phyloP scores from a whole-genome alignment of 2,329 filamentous ascomycete genomes.

The Fusarium redolens region DNA sequence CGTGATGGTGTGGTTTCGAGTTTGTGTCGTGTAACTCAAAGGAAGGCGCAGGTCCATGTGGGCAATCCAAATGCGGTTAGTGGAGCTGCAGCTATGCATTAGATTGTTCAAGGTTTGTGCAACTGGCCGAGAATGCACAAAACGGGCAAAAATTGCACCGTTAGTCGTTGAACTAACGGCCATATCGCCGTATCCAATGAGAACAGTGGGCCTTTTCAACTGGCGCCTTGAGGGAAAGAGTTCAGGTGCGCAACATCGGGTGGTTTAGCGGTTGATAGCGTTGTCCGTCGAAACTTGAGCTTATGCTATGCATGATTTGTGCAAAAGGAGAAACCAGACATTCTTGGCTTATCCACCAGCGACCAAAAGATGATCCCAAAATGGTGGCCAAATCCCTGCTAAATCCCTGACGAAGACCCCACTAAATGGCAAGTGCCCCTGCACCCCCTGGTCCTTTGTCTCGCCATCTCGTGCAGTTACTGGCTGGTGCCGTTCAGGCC shows the following conservation, averaged over 20 bases:
- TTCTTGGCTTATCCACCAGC: slow-evolving; percentile 16
- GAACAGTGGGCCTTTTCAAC: too few species aligned
- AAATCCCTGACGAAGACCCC: slow-evolving; percentile 21
- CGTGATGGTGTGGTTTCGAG: slow-evolving; percentile 38
- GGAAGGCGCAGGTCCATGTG: background rate
- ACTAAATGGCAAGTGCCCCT: slow-evolving; percentile 20
- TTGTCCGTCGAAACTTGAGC: background rate
- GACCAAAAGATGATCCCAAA: slow-evolving; percentile 23
- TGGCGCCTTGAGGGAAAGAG: background rate
- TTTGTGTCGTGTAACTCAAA: slow-evolving; percentile 17
- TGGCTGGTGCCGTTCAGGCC: slow-evolving; percentile 17
- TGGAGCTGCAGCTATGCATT: background rate
- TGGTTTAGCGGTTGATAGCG: slow-evolving; percentile 10
- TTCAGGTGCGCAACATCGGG: background rate
- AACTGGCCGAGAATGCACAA: slow-evolving; percentile 2
- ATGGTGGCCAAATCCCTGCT: slow-evolving; percentile 33
- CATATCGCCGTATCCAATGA: background rate
- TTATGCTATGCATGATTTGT: slow-evolving; percentile 31
- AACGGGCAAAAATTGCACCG: background rate
- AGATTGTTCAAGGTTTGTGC: background rate
- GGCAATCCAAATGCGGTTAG: background rate
- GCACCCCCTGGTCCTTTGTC: slow-evolving; percentile 31
- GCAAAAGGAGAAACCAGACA: slow-evolving; percentile 24
- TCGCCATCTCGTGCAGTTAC: slow-evolving; percentile 18
- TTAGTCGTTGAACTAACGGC: background rate